Conservation (phyloP, 2,329 filamentous ascomycete species). For the Trichoderma oligosporum region DNA sequence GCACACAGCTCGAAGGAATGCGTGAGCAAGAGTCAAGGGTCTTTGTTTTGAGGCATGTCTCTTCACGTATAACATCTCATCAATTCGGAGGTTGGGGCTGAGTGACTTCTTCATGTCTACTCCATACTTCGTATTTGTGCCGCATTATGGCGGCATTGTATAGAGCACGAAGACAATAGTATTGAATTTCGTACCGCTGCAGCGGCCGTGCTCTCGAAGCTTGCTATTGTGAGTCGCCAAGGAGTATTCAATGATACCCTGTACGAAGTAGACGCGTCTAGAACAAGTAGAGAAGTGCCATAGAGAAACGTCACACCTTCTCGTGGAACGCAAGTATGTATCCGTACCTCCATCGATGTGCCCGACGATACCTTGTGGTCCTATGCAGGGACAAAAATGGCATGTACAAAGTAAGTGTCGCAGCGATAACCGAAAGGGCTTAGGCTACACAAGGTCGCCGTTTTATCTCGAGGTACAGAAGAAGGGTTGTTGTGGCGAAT, state of each 20-base stretch:
- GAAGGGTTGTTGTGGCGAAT: constrained; percentile 9
- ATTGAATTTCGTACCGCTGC: constrained; percentile 2
- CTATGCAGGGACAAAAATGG: neutral
- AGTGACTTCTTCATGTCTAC: neutral
- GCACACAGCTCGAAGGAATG: neutral
- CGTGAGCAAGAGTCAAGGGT: constrained; percentile 3
- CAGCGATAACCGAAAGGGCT: neutral
- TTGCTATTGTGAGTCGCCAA: neutral
- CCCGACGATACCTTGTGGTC: neutral
- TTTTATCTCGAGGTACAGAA: neutral
- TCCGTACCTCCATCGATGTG: neutral
- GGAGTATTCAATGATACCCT: neutral
- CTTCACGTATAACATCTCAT: constrained; percentile 8
- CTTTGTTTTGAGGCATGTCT: neutral
- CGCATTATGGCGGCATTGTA: neutral
- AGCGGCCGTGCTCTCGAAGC: neutral
- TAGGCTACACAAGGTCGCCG: neutral
- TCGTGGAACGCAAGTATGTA: neutral
- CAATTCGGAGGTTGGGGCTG: neutral
- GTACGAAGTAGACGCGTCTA: neutral
- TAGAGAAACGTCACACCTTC: too few species aligned
- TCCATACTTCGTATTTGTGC: neutral
- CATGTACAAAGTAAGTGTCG: neutral
- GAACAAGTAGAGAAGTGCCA: neutral
- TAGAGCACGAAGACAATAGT: neutral